Conservation (phyloP, 164 flowering plant species). For the Magnolia officinalis region DNA sequence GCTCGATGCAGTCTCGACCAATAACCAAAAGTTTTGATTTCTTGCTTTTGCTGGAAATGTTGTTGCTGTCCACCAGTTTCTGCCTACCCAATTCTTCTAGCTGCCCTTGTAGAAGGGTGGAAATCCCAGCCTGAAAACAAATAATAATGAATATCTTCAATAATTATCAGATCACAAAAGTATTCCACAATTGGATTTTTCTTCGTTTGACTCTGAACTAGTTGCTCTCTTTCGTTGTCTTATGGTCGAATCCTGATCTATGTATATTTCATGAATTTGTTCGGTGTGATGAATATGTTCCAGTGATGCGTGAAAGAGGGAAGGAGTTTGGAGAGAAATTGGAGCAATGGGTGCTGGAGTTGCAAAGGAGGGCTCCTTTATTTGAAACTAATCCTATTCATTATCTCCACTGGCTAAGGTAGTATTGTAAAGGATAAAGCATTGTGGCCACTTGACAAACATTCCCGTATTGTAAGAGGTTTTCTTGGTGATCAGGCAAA, state of each 20-base stretch:
- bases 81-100: conserved; percentile 61
- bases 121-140: conserved; percentile 69
- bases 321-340: neutral
- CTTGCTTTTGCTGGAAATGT: conserved; percentile 23
- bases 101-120: conserved; percentile 78
- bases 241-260: neutral
- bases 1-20: conserved; percentile 84
- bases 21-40: conserved; percentile 64
- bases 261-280: too few relatives aligned
- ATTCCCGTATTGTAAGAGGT: neutral
- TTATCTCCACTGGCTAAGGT: too few relatives aligned
- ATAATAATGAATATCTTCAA: neutral
- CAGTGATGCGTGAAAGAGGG: neutral
- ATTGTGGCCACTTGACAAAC: neutral
- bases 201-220: too few relatives aligned
- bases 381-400: too few relatives aligned
- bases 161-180: neutral
- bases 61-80: conserved; percentile 24
- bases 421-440: too few relatives aligned
- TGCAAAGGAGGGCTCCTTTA: neutral
- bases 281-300: too few relatives aligned
- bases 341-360: too few relatives aligned
- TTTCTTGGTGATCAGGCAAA: neutral
- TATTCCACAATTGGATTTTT: too few relatives aligned
- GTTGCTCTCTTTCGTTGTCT: too few relatives aligned